Evolutionary conservation across 169 alveolate species (phyloP), one percentile per base, ranked within the genome.

Genomic region (Plasmodium malariae): DNA sequence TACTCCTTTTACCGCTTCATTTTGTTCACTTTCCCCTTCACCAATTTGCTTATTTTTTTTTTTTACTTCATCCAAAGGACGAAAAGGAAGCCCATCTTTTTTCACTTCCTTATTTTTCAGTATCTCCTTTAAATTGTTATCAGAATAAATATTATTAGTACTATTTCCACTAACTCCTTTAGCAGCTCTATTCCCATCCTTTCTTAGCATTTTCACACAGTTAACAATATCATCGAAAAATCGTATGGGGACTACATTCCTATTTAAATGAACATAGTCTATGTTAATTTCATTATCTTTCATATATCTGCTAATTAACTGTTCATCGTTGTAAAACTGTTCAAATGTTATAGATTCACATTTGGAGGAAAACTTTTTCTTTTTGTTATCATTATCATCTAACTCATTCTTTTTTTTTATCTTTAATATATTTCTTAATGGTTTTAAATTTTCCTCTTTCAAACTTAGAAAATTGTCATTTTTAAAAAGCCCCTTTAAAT

Each of bases 371-470:
- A 40, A 32, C 32, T 21, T 28, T 19, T 69, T 45, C 21, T 74
- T 57, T 40, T 57, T 62, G 6, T 26, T 68, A 11, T 32, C 86
- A 48, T 70, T 26, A 17, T 26, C 28, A 24, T 67, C 57, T 30
- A 30, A 34, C 2, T 48, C 36, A 14, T 67, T 55, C 7, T 28
- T 14, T 43, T 51, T 55, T 3, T 28, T 34, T 63, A 86, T 57
- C 34, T 57, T 68, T 43, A 86, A 57, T 37, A 86, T 70, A 34
- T 86, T 86, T 68, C 37, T 68, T 43, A 86, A 51, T 11, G 92
- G 92, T 48, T 68, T 86, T 32, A 86, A 73, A 49, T 86, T 86
- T 65, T 86, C 87, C 40, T 48, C 69, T 54, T 86, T 86, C 37
- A 86, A 59, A 45, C 62, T 69, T 87, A 69, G 24, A 19, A 86